Evolutionary conservation across 1,139 yeast species (phyloP), one percentile per base, ranked within the genome.

Genomic region (Pichia sp.): DNA sequence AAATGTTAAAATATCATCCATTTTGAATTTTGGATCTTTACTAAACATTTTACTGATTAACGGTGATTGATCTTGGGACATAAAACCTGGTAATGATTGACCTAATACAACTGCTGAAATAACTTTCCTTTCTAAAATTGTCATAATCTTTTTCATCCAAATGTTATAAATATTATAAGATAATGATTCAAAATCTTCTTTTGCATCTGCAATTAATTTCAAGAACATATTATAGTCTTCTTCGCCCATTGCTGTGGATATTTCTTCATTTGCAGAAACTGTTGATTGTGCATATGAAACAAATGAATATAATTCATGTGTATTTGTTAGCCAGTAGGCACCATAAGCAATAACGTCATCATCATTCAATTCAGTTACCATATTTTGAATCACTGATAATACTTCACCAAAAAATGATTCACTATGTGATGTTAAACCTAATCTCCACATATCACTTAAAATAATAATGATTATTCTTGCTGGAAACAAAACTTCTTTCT

Each of bases 61-160:
- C 60, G 96, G 90, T 11, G 93, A 81, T 53, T 83, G 80, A 63
- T 90, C 97, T 43, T 89, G 89, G 1, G 96, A 91, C 76, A 87
- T 83, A 70, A 93, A 93, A 2, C 99, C 99, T 10, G 99, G 99
- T 60, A 93, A 79, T 0, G 96, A 84, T 72, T 93, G 99, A 1
- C 96, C 88, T 64, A 90, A 77, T 34, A 93, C 95, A 58, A 95
- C 95, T 2, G 98, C 98, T 16, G 96, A 84, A 45, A 93, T 85
- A 49, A 93, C 93, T 75, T 89, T 88, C 79, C 87, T 89, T 68
- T 89, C 96, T 66, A 93, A 74, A 59, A 86, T 87, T 68, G 87
- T 88, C 73, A 91, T 95, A 79, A 93, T 80, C 70, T 88, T 93
- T 75, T 89, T 90, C 90, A 93, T 85, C 98, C 97, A 91, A 76